Percentiles rank a stretch among this genome's conserved stretches.
phyloP scores from a whole-genome alignment of 306 rosid genomes.

The Quercus bicolor region DNA sequence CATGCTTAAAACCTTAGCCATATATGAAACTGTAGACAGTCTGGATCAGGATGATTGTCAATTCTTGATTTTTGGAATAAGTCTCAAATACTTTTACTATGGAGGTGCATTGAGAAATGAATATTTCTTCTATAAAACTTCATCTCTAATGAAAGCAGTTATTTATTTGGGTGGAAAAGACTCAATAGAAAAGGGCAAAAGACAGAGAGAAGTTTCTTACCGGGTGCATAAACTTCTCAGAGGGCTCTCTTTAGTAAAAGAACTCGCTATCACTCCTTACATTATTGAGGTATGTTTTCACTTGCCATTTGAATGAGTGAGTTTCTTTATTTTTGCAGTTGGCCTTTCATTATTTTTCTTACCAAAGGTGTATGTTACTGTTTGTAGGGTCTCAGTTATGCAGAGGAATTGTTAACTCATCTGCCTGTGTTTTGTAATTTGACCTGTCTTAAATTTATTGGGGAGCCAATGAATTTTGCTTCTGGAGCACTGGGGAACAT shows the following conservation, averaged over 20 bases:
- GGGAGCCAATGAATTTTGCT: neutral
- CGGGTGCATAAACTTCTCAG: neutral
- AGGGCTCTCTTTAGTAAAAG: neutral
- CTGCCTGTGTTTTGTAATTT: neutral
- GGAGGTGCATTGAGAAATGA: neutral
- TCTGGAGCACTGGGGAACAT: neutral
- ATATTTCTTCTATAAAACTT: neutral
- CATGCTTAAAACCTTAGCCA: neutral
- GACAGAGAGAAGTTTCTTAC: neutral
- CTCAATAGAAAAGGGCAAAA: too few relatives aligned
- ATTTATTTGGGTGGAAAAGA: neutral
- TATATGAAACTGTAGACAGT: neutral
- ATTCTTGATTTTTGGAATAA: neutral
- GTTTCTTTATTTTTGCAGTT: neutral
- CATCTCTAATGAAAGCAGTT: neutral
- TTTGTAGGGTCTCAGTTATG: neutral
- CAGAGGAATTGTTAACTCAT: neutral
- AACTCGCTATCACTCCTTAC: neutral
- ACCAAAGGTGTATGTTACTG: neutral
- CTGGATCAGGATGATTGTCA: neutral
- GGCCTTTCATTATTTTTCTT: too few relatives aligned
- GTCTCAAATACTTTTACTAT: neutral
- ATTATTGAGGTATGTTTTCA: neutral
- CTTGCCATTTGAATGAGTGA: neutral
- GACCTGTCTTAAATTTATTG: neutral